Base-by-base conservation (phyloP, 495 filamentous ascomycete genomes). In the Rusavskia elegans region DNA sequence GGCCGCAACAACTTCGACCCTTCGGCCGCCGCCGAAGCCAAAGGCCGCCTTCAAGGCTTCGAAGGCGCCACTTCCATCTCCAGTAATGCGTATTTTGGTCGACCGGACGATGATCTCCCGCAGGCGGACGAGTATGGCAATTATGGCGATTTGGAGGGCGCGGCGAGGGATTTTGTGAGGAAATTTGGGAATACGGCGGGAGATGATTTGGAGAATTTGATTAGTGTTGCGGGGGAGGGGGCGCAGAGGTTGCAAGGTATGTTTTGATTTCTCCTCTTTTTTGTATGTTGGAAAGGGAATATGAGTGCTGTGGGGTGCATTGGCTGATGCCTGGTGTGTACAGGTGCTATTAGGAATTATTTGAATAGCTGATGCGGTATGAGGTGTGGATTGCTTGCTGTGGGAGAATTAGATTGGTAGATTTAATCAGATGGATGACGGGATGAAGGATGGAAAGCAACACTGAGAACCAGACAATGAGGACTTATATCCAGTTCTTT, bases 81-180 rank as follows among this genome's bases (percentile, higher is more conserved):
- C 11, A 92, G 85, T 48, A 97, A 96, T 68, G 83, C 83, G 53
- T 98, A 97, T 71, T 98, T 98, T 66, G 92, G 92, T 51, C 84
- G 89, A 30, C 82, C 88, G 9, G 81, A 84, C 60, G 87, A 95
- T 48, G 82, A 81, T 29, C 55, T 69, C 21, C 64, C 66, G 19
- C 61, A 61, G 40, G 68, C 61, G 0, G 80, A 81, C 27, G 84
- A 87, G 35, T 73, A 77, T 55, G 74, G 68, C 0, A 60, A 71
- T 20, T 93, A 94, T 55, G 86, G 88, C 16, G 88, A 94, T 60
- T 66, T 98, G 52, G 92, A 98, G 66, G 72, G 66, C n/a, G 87
- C 87, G 0, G 92, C 92, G 21, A 92, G 85, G 71, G 93, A 98
- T 66, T 90, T 97, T 66, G 79, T 96, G 20, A 77, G 93, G 48